phyloP scores from a whole-genome alignment of 257 asterid genomes.

The Nyctanthes arbortristis region DNA sequence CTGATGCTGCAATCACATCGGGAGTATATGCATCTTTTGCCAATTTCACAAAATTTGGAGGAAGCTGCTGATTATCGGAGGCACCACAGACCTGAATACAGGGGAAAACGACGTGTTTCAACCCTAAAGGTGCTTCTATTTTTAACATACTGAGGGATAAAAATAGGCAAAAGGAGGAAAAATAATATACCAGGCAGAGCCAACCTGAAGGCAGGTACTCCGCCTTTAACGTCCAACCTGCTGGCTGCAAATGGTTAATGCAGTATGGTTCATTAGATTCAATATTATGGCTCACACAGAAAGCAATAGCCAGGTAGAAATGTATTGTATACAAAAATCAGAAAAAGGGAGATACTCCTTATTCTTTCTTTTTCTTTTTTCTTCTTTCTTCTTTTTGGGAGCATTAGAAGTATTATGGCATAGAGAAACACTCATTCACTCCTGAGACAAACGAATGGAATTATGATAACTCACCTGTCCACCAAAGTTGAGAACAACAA shows the following conservation, averaged over 20 bases:
- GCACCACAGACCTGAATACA: conserved; percentile 90
- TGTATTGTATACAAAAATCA: too few relatives aligned
- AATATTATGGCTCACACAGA: not conserved
- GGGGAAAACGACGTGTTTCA: conserved; percentile 14
- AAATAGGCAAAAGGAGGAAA: conserved; percentile 10
- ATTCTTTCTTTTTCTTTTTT: too few relatives aligned
- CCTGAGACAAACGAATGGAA: too few relatives aligned
- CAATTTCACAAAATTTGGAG: conserved; percentile 80
- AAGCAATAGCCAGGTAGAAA: not conserved
- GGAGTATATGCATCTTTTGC: conserved; percentile 92
- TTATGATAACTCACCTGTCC: conserved; percentile 66
- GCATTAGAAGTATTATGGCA: too few relatives aligned
- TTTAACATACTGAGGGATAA: not conserved
- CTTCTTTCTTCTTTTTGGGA: too few relatives aligned
- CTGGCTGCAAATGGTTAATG: conserved; percentile 61
- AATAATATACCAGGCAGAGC: conserved; percentile 80
- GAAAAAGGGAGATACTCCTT: too few relatives aligned
- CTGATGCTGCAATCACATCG: conserved; percentile 91
- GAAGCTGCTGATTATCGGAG: conserved; percentile 70
- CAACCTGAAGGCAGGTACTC: conserved; percentile 90
- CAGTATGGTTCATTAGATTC: not conserved
- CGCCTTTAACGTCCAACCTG: conserved; percentile 91
- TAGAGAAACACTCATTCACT: too few relatives aligned
- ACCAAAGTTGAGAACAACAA: conserved; percentile 92
- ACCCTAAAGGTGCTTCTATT: conserved; percentile 1